Conservation (phyloP, 2,329 filamentous ascomycete species). For the Fusarium pseudoanthophilum region DNA sequence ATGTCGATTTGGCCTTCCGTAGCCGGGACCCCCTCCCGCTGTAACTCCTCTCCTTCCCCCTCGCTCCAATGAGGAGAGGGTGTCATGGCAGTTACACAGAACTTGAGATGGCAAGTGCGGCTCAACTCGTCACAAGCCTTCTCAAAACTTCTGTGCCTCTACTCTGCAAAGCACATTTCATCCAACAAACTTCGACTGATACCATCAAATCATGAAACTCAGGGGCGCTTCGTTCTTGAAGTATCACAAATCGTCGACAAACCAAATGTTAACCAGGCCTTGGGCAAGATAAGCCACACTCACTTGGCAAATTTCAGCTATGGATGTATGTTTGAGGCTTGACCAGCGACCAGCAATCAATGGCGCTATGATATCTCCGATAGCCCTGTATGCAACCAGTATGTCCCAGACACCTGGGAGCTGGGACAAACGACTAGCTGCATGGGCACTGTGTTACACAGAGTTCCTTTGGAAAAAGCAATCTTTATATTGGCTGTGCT, state of each 20-base stretch:
- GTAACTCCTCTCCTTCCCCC: not conserved
- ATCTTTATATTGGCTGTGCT: not conserved
- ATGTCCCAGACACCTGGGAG: conserved; percentile 18
- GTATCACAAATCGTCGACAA: conserved; percentile 2
- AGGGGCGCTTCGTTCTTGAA: not conserved
- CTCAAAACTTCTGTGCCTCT: conserved; percentile 8
- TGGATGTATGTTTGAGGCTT: not conserved
- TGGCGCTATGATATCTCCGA: conserved; percentile 18
- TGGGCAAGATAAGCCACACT: conserved; percentile 3
- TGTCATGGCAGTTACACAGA: not conserved
- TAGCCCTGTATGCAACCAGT: conserved; percentile 16
- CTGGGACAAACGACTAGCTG: conserved; percentile 5
- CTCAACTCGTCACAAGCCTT: conserved; percentile 9
- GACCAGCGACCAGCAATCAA: not conserved
- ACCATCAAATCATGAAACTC: not conserved
- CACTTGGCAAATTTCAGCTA: conserved; percentile 6
- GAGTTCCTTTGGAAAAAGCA: conserved; percentile 17
- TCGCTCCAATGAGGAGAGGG: conserved; percentile 7
- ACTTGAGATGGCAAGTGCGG: conserved; percentile 2
- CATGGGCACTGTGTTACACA: not conserved
- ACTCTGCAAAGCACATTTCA: conserved; percentile 5
- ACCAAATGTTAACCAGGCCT: conserved; percentile 12
- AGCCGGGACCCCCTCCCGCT: not conserved
- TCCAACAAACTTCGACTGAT: not conserved
- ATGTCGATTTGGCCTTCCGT: too few relatives aligned